Percentiles rank a stretch among this genome's conserved stretches.
Conservation (phyloP, 2,329 filamentous ascomycete species). For the Alternaria atra region DNA sequence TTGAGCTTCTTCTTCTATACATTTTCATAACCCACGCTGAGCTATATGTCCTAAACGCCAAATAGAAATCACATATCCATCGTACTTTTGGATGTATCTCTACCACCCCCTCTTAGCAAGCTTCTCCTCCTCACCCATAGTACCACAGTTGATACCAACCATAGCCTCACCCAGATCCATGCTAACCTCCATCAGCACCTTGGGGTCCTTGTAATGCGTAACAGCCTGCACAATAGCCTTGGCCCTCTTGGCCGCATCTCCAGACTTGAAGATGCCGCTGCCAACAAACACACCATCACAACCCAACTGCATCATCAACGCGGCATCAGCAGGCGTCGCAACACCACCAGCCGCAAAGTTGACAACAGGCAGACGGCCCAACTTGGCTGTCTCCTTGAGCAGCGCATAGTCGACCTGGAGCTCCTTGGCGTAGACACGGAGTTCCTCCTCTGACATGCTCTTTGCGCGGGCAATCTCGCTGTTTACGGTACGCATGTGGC, state of each 20-base stretch:
- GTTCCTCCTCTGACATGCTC: constrained; percentile 72
- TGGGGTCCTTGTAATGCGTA: constrained; percentile 86
- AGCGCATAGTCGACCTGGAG: constrained; percentile 80
- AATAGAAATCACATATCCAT: not conserved
- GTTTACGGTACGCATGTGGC: constrained; percentile 93
- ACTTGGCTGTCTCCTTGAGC: constrained; percentile 84
- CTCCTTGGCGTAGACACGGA: constrained; percentile 82
- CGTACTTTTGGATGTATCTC: not conserved
- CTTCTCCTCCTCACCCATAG: constrained; percentile 81
- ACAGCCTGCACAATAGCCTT: constrained; percentile 95
- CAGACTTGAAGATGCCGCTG: constrained; percentile 96
- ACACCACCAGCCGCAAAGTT: constrained; percentile 99
- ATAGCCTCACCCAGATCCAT: constrained; percentile 95
- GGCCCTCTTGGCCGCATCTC: constrained; percentile 87
- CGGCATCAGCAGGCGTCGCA: constrained; percentile 97
- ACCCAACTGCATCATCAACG: constrained; percentile 98
- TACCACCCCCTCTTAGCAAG: constrained; percentile 87
- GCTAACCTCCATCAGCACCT: constrained; percentile 86
- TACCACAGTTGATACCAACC: constrained; percentile 90
- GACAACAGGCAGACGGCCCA: constrained; percentile 90
- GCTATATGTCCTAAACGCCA: not conserved
- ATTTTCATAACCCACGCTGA: constrained; percentile 4
- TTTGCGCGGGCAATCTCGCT: constrained; percentile 78
- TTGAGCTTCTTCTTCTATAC: constrained; percentile 5
- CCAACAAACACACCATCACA: constrained; percentile 99